Conservation (phyloP, 495 filamentous ascomycete species). For the Aspergillus biplanus region DNA sequence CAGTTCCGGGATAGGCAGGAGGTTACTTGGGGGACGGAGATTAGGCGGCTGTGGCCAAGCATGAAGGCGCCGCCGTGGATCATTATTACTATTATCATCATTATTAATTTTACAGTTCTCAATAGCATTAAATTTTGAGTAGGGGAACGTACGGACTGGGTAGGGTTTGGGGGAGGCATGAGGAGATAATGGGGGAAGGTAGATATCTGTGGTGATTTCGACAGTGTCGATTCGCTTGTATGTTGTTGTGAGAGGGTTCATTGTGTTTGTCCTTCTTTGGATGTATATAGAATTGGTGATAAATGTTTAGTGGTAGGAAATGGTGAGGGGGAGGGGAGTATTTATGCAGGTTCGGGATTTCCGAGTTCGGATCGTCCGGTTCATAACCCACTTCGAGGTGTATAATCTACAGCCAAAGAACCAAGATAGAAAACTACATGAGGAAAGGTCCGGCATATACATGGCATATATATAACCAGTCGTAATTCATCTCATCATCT, state of each 20-base stretch:
- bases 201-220: slow-evolving; percentile 40
- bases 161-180: slow-evolving; percentile 18
- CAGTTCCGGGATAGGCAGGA: slow-evolving; percentile 37
- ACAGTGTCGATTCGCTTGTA: slow-evolving; percentile 36
- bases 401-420: no score
- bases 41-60: slow-evolving; percentile 40
- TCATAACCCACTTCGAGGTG: neutral
- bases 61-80: slow-evolving; percentile 48
- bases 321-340: neutral
- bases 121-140: neutral
- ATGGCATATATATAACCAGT: neutral
- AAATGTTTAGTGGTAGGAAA: neutral
- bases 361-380: slow-evolving; percentile 1
- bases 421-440: no score
- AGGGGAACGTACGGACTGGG: slow-evolving; percentile 34
- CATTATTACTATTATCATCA: slow-evolving; percentile 33
- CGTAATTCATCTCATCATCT: slow-evolving; percentile 4
- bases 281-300: neutral
- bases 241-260: slow-evolving; percentile 22
- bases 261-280: slow-evolving; percentile 16
- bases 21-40: slow-evolving; percentile 35
- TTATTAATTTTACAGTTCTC: neutral
- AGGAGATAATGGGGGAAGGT: slow-evolving; percentile 29
- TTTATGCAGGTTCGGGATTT: neutral
- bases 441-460: no score